Evolutionary conservation across 2,329 filamentous ascomycete genomes (phyloP).

Genomic region (Curvularia sp.): DNA sequence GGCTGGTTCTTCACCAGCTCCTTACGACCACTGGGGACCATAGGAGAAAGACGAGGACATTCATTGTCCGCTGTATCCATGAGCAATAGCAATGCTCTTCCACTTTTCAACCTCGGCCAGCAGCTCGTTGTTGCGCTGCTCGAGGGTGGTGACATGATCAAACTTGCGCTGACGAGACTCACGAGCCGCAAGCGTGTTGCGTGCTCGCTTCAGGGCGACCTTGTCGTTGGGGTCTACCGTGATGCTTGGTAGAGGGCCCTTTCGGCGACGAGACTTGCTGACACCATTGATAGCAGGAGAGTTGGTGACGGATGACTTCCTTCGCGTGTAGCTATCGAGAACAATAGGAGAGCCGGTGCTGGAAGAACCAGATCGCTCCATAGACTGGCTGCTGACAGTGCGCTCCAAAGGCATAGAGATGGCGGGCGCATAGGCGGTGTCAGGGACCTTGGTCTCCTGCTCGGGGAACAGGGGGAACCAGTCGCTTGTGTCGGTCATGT

Average conservation of each 20-base stretch:
- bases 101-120: slow-evolving; percentile 59
- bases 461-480: slow-evolving; percentile 80
- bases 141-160: slow-evolving; percentile 74
- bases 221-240: slow-evolving; percentile 76
- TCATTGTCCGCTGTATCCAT: slow-evolving; percentile 49
- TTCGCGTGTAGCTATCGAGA: slow-evolving; percentile 47
- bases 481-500: slow-evolving; percentile 61
- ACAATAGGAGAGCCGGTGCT: slow-evolving; percentile 48
- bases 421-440: slow-evolving; percentile 33
- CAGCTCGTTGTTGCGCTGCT: slow-evolving; percentile 74
- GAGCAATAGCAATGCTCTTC: slow-evolving; percentile 50
- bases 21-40: slow-evolving; percentile 41
- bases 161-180: slow-evolving; percentile 91
- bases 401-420: slow-evolving; percentile 51
- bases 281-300: slow-evolving; percentile 72
- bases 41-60: slow-evolving; percentile 36
- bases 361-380: slow-evolving; percentile 46
- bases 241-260: slow-evolving; percentile 82
- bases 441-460: slow-evolving; percentile 43
- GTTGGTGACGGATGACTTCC: slow-evolving; percentile 52
- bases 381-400: slow-evolving; percentile 48
- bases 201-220: slow-evolving; percentile 87
- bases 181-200: slow-evolving; percentile 90
- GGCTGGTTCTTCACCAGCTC: slow-evolving; percentile 49
- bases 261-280: slow-evolving; percentile 71